These are phyloP conservation scores for Teratosphaeria viscida DNA, from an alignment of 2,329 filamentous ascomycete species.

Conservation along the genomic window DNA sequence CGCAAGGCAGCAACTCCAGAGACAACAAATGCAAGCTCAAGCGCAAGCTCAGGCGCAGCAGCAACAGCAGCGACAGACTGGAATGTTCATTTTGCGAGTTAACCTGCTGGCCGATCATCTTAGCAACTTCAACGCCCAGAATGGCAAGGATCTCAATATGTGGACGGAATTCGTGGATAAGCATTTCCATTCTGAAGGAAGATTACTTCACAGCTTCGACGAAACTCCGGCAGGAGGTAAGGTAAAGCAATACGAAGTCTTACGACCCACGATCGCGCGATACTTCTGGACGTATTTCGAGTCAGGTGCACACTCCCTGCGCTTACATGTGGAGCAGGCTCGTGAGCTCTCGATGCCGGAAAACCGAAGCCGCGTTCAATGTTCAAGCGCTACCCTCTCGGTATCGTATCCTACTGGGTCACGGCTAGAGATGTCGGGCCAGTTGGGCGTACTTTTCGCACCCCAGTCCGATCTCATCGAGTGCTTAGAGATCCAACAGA, in stretches of 20 bases:
- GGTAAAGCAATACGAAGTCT: constrained; percentile 79
- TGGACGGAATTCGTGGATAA: constrained; percentile 72
- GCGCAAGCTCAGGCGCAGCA: constrained; percentile 24
- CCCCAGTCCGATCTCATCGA: constrained; percentile 64
- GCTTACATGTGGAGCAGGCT: constrained; percentile 68
- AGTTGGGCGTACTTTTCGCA: constrained; percentile 70
- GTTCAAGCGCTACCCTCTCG: constrained; percentile 65
- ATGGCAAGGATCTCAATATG: constrained; percentile 56
- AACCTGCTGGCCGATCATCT: constrained; percentile 48
- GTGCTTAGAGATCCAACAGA: constrained; percentile 69
- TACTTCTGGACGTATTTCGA: constrained; percentile 87
- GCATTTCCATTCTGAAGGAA: constrained; percentile 70
- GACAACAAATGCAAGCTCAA: constrained; percentile 15
- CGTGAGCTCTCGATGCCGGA: constrained; percentile 45
- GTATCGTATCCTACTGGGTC: constrained; percentile 82
- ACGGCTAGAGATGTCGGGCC: constrained; percentile 46
- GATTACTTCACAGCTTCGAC: constrained; percentile 47
- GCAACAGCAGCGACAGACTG: constrained; percentile 13
- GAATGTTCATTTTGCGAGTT: constrained; percentile 41
- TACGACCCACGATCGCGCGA: constrained; percentile 67
- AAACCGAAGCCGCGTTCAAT: constrained; percentile 66
- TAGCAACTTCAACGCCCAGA: constrained; percentile 44
- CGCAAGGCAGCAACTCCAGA: constrained; percentile 18
- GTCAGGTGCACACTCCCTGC: constrained; percentile 75
- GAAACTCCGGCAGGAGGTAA: constrained; percentile 5